These are phyloP conservation scores for Aspergillus indologenus DNA, from an alignment of 495 filamentous ascomycete genomes.

Conservation along the genomic window DNA sequence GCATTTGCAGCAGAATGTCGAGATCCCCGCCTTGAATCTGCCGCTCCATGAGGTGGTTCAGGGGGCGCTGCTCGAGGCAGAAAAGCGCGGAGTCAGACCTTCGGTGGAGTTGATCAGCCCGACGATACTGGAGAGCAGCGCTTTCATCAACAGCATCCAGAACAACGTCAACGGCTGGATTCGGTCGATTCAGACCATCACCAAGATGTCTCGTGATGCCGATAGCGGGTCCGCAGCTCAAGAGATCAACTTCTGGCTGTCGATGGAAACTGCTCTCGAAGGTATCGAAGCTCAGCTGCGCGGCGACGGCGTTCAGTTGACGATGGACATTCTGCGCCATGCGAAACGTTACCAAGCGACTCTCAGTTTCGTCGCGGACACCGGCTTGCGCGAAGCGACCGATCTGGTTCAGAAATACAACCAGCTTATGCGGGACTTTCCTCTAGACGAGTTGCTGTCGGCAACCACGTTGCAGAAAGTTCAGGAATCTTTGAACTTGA, in stretches of 20 bases:
- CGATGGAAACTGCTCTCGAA: slow-evolving; percentile 88
- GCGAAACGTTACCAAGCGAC: slow-evolving; percentile 97
- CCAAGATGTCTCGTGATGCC: slow-evolving; percentile 86
- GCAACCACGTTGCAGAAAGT: slow-evolving; percentile 86
- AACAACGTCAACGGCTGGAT: slow-evolving; percentile 95
- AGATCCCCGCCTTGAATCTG: slow-evolving; percentile 87
- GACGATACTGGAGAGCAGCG: slow-evolving; percentile 72
- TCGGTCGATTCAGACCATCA: slow-evolving; percentile 96
- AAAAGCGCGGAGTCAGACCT: slow-evolving; percentile 58
- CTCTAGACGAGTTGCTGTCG: slow-evolving; percentile 88
- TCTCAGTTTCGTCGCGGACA: slow-evolving; percentile 92
- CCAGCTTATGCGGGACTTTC: slow-evolving; percentile 96
- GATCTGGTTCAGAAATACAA: slow-evolving; percentile 98
- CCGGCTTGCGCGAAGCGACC: slow-evolving; percentile 88
- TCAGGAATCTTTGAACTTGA: slow-evolving; percentile 80
- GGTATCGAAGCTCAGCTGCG: slow-evolving; percentile 83
- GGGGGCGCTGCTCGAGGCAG: slow-evolving; percentile 72
- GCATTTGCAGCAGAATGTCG: slow-evolving; percentile 94
- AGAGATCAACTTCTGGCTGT: slow-evolving; percentile 98
- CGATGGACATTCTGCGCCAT: slow-evolving; percentile 87
- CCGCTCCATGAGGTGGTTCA: slow-evolving; percentile 85
- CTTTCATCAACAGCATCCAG: slow-evolving; percentile 90
- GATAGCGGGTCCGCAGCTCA: slow-evolving; percentile 86
- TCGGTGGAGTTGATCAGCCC: slow-evolving; percentile 73
- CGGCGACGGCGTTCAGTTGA: slow-evolving; percentile 85